These are phyloP conservation scores for Neofusicoccum cordaticola DNA, from an alignment of 2,329 filamentous ascomycete genomes.

Conservation along the genomic window DNA sequence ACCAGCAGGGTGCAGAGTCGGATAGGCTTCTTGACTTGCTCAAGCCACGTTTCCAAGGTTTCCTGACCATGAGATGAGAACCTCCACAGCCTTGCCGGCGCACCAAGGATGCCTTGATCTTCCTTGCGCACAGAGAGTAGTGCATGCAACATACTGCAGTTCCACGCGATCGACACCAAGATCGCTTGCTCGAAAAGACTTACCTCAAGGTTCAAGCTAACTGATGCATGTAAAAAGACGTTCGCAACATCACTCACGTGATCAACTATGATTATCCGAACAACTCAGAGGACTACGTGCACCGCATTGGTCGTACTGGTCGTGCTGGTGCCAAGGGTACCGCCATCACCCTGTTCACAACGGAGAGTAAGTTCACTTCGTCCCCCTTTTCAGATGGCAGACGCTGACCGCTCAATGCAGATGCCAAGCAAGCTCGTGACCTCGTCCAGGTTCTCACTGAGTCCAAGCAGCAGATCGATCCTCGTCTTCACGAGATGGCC, in stretches of 20 bases:
- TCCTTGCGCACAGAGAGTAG: constrained; percentile 56
- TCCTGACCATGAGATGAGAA: constrained; percentile 58
- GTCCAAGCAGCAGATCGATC: constrained; percentile 97
- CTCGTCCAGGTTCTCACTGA: constrained; percentile 89
- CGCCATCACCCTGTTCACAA: constrained; percentile 97
- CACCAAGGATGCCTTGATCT: constrained; percentile 42
- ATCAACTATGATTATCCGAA: constrained; percentile 99
- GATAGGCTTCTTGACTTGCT: constrained; percentile 75
- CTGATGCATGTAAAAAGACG: constrained; percentile 82
- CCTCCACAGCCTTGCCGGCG: constrained; percentile 46
- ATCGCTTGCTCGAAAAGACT: constrained; percentile 44
- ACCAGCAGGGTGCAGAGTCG: constrained; percentile 69
- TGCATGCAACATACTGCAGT: constrained; percentile 54
- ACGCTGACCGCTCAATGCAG: constrained; percentile 27
- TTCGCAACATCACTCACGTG: constrained; percentile 99
- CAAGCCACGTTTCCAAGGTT: constrained; percentile 74
- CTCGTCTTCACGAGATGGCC: constrained; percentile 91
- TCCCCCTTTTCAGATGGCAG: constrained; percentile 18
- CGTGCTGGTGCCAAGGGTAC: constrained; percentile 85
- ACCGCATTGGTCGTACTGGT: constrained; percentile 67
- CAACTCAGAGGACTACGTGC: constrained; percentile 71
- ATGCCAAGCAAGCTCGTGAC: constrained; percentile 76
- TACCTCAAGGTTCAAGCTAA: constrained; percentile 65
- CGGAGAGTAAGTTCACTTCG: constrained; percentile 77
- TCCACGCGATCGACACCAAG: constrained; percentile 59